Conservation (phyloP, 2,329 filamentous ascomycete species). For the Penicillium sp. region DNA sequence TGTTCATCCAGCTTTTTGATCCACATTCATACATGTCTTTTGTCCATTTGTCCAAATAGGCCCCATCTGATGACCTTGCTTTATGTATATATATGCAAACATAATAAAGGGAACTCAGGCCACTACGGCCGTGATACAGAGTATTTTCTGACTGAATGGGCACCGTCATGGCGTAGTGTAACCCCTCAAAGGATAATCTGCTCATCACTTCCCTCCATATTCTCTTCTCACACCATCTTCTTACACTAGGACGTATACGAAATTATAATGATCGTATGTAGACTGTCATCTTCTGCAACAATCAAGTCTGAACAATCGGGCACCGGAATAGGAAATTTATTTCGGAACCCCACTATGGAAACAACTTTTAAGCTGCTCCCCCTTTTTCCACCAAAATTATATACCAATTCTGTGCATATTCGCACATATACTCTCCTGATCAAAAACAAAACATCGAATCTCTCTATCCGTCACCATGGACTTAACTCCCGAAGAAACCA, state of each 20-base stretch:
- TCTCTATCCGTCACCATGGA: not conserved
- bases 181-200: not conserved
- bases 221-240: too few relatives aligned
- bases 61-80: not conserved
- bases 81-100: not conserved
- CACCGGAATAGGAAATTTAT: not conserved
- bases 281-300: not conserved
- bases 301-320: not conserved
- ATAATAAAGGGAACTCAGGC: not conserved
- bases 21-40: not conserved
- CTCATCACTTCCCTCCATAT: not conserved
- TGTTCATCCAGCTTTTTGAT: not conserved
- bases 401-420: not conserved
- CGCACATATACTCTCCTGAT: not conserved
- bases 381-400: not conserved
- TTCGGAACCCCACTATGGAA: not conserved
- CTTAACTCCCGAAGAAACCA: not conserved
- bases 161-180: not conserved
- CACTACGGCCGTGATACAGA: too few relatives aligned
- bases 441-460: not conserved
- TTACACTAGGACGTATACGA: not conserved
- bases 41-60: not conserved
- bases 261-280: not conserved
- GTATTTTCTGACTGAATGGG: too few relatives aligned
- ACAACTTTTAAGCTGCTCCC: not conserved